Evolutionary conservation across 2,329 filamentous ascomycete species (phyloP), one percentile per base, ranked within the genome.

Genomic region (Colletotrichum costaricense): DNA sequence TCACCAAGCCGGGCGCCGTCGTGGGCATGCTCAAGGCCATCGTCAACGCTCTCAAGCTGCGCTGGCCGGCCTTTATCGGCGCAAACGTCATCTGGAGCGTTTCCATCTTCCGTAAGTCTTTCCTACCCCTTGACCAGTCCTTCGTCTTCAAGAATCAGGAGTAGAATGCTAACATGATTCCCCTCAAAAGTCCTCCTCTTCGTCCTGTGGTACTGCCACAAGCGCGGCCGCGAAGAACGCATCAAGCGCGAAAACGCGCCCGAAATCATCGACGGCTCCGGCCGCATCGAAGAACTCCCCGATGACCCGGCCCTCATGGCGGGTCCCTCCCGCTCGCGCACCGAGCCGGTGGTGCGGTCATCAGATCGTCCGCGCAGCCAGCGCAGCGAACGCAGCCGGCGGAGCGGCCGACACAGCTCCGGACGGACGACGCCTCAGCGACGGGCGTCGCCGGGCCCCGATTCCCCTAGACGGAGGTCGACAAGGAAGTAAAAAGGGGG

Each of bases 131-230:
- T 33, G 30, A 33, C 2, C 0, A 33, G 30, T 11, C 22, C 4
- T 19, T 2, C 3, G 2, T 52, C 11, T 22, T 22, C 3, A 28
- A 24, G 5, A 26, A 28, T 8, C 2, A 14, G 35, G 14, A 12
- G 6, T 7, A 67, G 14, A 9, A 30, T 58, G 59, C 76, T 78
- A 22, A 78, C 60, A 16, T 3, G 14, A 56, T 14, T 28, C 8
- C 7, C 11, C 24, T 6, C 1, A 69, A 9, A 4, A 94, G 94
- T 98, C 67, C 88, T 98, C 19, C 89, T 99, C 69, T 97, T 98
- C 80, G 94, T 97, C 57, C 92, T 98, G 78, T 99, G 96, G 95
- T 99, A 98, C 84, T 98, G 95, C 84, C 93, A 98, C 84, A 98
- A 98, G 86, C 93, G 97, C 67, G 97, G 97, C 52, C 91, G 91